Base-by-base conservation (phyloP, 495 filamentous ascomycete species). In the Podospora australis region DNA sequence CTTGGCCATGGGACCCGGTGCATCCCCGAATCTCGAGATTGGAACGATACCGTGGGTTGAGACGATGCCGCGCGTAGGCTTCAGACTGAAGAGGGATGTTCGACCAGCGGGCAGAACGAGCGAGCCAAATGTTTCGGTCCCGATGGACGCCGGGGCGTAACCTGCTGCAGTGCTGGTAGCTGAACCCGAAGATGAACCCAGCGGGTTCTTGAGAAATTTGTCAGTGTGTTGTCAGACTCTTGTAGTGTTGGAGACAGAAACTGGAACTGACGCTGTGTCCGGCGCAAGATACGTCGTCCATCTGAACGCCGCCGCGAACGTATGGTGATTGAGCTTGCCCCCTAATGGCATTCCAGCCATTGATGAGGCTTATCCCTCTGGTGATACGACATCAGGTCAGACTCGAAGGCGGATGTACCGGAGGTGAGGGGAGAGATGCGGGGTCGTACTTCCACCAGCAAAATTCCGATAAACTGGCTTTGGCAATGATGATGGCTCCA, bases 141-240 rank as follows among this genome's bases (percentile, higher is more conserved):
- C 74, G 0, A 78, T 47, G 0, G 70, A 42, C 10, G 74, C 43
- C 0, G 73, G 64, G 2, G 66, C 58, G 20, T 69, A 72, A n/a
- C 72, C 71, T 28, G 71, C 66, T 4, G 70, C 64, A 6, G 70
- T 65, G 19, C 55, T 66, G 7, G 72, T 71, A 3, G 70, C 74
- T n/a, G 68, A 73, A 4, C 73, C 74, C 0, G 71, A 64, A 2
- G 72, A 77, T 6, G 74, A 76, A 1, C 74, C 74, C 11, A 60
- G 62, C 0, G 73, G 68, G 16, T 57, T 63, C 65, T 71, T 20
- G 4, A 8, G 14, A 36, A 30, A 4, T 20, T 4, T 48, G 17
- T 35, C 28, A 2, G 25, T 2, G 19, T 16, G 6, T 2, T n/a
- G 3, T 1, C n/a, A 39, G 16, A 19, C 3, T 6, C 14, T 34